A percentile compares a stretch with the other conserved stretches of the same genome.
These are phyloP conservation scores for Rhynchospora tenuis DNA, from an alignment of 176 grass and related monocot species.

Conservation along the genomic window DNA sequence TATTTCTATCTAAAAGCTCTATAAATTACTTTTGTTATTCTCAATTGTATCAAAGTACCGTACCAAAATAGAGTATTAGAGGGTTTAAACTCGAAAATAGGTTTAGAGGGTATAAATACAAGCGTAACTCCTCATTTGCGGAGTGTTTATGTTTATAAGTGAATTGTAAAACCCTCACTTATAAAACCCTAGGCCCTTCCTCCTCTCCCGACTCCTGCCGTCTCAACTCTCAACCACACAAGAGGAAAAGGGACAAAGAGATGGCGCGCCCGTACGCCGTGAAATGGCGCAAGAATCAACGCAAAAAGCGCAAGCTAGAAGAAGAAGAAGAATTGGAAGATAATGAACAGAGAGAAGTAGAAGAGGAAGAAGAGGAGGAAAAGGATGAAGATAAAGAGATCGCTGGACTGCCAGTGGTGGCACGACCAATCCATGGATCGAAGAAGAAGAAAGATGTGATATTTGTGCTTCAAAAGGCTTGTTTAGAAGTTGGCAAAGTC, in stretches of 20 bases:
- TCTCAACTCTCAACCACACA: neutral
- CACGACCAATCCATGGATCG: slow-evolving; percentile 31
- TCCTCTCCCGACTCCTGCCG: no score
- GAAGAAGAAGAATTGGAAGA: slow-evolving; percentile 3
- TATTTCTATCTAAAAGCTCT: no score
- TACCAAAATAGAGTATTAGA: no score
- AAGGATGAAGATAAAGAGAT: neutral
- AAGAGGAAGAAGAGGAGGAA: neutral
- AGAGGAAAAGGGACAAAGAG: neutral
- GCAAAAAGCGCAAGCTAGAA: slow-evolving; percentile 53
- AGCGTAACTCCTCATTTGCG: no score
- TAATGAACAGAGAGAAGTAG: neutral
- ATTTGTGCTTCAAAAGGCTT: slow-evolving; percentile 85
- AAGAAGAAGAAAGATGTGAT: slow-evolving; percentile 51
- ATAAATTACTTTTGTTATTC: no score
- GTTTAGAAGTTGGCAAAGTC: slow-evolving; percentile 92
- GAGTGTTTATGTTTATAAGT: no score
- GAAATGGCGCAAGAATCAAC: slow-evolving; percentile 45
- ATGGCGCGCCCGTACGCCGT: slow-evolving; percentile 65
- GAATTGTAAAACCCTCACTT: no score
- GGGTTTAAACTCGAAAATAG: no score
- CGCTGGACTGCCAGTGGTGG: slow-evolving; percentile 42
- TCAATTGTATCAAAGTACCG: no score
- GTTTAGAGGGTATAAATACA: no score
- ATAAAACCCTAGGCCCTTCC: no score